A percentile compares a stretch with the other conserved stretches of the same genome.
Conservation (phyloP, 495 filamentous ascomycete species). For the Aspergillus asperescens region DNA sequence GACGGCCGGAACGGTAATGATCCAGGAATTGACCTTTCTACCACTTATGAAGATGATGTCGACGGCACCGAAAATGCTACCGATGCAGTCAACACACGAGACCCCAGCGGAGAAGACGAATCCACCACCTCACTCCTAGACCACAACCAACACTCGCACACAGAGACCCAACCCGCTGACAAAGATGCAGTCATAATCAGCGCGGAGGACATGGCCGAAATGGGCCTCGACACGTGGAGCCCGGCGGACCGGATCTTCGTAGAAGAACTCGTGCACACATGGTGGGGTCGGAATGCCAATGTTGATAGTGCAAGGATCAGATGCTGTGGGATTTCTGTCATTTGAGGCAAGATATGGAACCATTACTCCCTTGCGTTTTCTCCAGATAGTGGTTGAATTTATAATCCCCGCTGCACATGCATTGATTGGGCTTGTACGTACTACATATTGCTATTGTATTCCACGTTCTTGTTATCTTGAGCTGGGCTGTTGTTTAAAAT, state of each 20-base stretch:
- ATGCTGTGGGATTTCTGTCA: conserved; percentile 76
- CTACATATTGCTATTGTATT: background rate
- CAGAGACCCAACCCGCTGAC: background rate
- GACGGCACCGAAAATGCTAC: conserved; percentile 25
- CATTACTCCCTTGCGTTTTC: background rate
- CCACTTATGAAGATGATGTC: conserved; percentile 33
- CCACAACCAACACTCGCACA: conserved; percentile 8
- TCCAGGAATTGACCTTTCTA: conserved; percentile 1
- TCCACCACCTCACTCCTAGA: conserved; percentile 26
- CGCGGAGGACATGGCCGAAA: conserved; percentile 65
- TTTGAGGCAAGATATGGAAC: conserved; percentile 39
- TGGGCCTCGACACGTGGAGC: conserved; percentile 89
- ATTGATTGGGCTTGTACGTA: background rate
- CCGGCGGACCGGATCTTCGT: conserved; percentile 69
- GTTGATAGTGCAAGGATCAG: conserved; percentile 69
- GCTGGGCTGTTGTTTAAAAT: background rate
- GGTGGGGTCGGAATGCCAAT: conserved; percentile 64
- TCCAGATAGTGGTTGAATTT: background rate
- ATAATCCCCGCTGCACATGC: background rate
- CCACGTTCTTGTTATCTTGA: background rate
- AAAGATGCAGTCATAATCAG: conserved; percentile 50
- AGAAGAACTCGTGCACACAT: conserved; percentile 57
- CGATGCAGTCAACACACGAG: conserved; percentile 25
- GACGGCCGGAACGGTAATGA: conserved; percentile 56
- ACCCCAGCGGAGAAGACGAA: conserved; percentile 29